A percentile compares a stretch with the other conserved stretches of the same genome.
Conservation (phyloP, 768 basidiomycete genomes). For the Serendipita sp. region DNA sequence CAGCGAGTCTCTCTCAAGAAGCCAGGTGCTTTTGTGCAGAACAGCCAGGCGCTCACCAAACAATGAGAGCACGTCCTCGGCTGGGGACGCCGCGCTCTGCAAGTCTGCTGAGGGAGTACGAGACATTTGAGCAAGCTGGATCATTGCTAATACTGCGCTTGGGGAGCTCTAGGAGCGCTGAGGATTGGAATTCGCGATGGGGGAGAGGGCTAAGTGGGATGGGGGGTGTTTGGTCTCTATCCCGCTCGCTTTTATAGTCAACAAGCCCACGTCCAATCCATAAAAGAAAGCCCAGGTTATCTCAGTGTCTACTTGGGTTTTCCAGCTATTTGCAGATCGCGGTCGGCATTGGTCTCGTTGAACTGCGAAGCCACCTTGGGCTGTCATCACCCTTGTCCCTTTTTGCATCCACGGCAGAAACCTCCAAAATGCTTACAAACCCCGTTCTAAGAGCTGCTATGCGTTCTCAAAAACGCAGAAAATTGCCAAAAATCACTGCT, state of each 20-base stretch:
- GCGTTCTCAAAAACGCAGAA: conserved; percentile 4
- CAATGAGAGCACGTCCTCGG: neutral
- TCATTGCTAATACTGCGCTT: neutral
- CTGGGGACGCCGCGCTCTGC: neutral
- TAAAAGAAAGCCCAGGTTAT: no score
- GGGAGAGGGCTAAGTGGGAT: neutral
- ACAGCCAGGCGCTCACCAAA: neutral
- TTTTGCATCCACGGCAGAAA: neutral
- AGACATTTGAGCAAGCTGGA: neutral
- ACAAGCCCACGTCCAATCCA: no score
- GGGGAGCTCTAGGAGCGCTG: neutral
- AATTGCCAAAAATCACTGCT: neutral
- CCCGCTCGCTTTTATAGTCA: neutral
- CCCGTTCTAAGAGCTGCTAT: conserved; percentile 5
- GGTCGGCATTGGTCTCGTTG: neutral
- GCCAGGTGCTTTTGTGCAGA: neutral
- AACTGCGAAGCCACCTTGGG: neutral
- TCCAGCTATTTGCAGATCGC: no score
- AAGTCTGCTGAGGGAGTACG: neutral
- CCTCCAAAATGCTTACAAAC: conserved; percentile 16
- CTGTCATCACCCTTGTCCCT: neutral
- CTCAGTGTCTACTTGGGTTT: no score
- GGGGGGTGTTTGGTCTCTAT: neutral
- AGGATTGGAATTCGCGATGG: neutral
- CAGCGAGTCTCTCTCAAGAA: neutral